phyloP scores from a whole-genome alignment of 2,329 filamentous ascomycete genomes.

The Metarhizium brunneum region DNA sequence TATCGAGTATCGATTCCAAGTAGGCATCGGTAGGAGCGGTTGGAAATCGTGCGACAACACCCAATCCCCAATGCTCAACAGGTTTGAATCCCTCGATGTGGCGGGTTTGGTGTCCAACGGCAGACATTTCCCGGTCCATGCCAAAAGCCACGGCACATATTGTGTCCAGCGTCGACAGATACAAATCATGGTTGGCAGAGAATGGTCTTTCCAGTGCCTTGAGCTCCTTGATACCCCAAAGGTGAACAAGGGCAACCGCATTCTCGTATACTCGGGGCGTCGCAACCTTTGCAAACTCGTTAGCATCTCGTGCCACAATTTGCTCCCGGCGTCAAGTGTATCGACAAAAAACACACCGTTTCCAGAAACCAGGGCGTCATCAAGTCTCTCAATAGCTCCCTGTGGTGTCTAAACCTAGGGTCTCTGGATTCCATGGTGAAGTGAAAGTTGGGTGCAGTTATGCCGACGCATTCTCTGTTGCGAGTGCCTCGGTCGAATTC shows the following conservation, averaged over 20 bases:
- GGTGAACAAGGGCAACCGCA: conserved; percentile 18
- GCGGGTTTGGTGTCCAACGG: conserved; percentile 9
- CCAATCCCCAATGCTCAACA: not conserved
- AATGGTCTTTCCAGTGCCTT: conserved; percentile 22
- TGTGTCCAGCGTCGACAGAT: conserved; percentile 23
- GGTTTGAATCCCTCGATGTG: conserved; percentile 6
- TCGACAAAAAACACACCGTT: conserved; percentile 8
- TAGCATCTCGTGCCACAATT: not conserved
- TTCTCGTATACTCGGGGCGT: conserved; percentile 25
- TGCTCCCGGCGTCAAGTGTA: not conserved
- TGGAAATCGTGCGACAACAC: conserved; percentile 10
- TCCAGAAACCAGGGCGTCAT: conserved; percentile 27
- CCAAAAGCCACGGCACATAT: conserved; percentile 26
- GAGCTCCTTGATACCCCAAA: conserved; percentile 24
- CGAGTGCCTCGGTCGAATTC: conserved; percentile 23
- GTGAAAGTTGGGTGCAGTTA: conserved; percentile 20
- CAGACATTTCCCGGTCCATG: conserved; percentile 12
- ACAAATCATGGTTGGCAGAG: conserved; percentile 20
- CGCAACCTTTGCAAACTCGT: conserved; percentile 17
- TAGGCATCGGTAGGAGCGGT: conserved; percentile 9
- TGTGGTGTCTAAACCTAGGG: conserved; percentile 22
- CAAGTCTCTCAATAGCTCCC: conserved; percentile 24
- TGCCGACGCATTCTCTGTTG: conserved; percentile 15
- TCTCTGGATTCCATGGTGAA: conserved; percentile 23
- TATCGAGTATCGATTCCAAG: conserved; percentile 13